These are phyloP conservation scores for Globisporangium rhizosaccharum DNA, from an alignment of 352 stramenopile genomes.

Conservation along the genomic window DNA sequence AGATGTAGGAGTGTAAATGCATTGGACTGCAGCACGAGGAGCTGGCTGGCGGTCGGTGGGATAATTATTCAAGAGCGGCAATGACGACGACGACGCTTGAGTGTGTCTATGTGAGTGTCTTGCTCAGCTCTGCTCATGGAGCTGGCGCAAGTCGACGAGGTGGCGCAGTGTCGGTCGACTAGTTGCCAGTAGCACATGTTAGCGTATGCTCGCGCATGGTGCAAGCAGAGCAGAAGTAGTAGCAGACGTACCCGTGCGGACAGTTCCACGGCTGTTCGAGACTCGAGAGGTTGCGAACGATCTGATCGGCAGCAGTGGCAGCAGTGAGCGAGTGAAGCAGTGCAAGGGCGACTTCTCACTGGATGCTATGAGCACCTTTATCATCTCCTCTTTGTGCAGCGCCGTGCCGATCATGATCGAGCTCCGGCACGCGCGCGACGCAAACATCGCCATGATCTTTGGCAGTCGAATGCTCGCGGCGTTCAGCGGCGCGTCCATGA, in stretches of 20 bases:
- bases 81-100: too few species aligned
- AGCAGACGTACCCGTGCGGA: conserved; percentile 65
- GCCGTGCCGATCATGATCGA: conserved; percentile 97
- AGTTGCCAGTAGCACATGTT: conserved; percentile 5
- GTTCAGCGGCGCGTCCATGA: conserved; percentile 59
- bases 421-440: conserved; percentile 90
- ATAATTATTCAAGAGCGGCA: too few species aligned
- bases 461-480: conserved; percentile 77
- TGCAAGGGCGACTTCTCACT: neutral
- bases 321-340: neutral
- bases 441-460: conserved; percentile 96
- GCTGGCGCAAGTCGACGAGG: conserved; percentile 49
- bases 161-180: conserved; percentile 74
- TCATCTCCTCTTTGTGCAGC: conserved; percentile 91
- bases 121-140: conserved; percentile 21
- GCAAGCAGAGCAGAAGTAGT: neutral
- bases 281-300: conserved; percentile 84
- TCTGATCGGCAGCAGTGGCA: conserved; percentile 18
- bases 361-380: conserved; percentile 40
- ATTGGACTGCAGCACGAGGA: too few species aligned
- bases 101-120: neutral
- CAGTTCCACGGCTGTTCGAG: conserved; percentile 97
- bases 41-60: too few species aligned
- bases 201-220: neutral
- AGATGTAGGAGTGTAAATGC: too few species aligned